These are phyloP conservation scores for Lasiosphaeria hispida DNA, from an alignment of 495 filamentous ascomycete species.

Conservation along the genomic window DNA sequence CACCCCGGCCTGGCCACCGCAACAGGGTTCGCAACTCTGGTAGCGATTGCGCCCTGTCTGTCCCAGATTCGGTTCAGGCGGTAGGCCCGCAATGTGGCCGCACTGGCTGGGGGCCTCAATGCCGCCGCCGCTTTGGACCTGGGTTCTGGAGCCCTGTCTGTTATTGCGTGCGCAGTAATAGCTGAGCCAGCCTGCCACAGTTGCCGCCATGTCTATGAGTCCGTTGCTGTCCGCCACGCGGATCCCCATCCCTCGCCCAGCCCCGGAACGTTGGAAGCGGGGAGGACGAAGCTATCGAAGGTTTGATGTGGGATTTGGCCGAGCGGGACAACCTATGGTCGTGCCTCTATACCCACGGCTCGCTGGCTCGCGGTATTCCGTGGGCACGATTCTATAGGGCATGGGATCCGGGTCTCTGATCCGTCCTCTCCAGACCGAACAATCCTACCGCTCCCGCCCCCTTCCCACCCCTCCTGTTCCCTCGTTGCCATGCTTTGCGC, in stretches of 20 bases:
- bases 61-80: constrained; percentile 20
- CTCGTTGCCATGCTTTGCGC: not conserved
- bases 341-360: too few relatives aligned
- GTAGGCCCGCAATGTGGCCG: constrained; percentile 17
- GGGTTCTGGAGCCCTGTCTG: constrained; percentile 7
- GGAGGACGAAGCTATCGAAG: too few relatives aligned
- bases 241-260: too few relatives aligned
- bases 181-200: not conserved
- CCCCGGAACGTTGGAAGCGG: too few relatives aligned
- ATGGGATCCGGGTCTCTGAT: not conserved
- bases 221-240: not conserved
- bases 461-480: not conserved
- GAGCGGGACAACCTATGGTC: too few relatives aligned
- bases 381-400: not conserved
- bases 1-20: not conserved
- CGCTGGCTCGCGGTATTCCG: too few relatives aligned
- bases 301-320: too few relatives aligned
- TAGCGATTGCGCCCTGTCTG: constrained; percentile 19
- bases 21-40: constrained; percentile 9
- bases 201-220: constrained; percentile 2
- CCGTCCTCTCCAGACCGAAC: not conserved
- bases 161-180: constrained; percentile 6
- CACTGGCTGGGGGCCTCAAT: constrained; percentile 12
- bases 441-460: too few relatives aligned
- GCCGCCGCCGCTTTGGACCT: constrained; percentile 11